phyloP scores from a whole-genome alignment of 2,329 filamentous ascomycete species.

The Colletotrichum shisoi region DNA sequence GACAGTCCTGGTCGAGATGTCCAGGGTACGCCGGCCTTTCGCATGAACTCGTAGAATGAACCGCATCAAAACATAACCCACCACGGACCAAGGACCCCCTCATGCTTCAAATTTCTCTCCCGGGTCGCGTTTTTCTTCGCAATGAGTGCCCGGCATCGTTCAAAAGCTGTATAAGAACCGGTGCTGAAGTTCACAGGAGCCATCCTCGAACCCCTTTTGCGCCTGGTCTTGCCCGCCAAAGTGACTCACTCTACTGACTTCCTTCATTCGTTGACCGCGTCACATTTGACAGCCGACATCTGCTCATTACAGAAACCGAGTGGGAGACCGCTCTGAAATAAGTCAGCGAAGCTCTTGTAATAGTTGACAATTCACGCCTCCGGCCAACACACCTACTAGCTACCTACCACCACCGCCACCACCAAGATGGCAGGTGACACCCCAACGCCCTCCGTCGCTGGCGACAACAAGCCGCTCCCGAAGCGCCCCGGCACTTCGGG shows the following conservation, averaged over 20 bases:
- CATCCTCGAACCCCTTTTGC: neutral
- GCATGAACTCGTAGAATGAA: slow-evolving; percentile 42
- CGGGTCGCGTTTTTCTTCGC: neutral
- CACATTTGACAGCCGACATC: neutral
- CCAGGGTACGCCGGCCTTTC: slow-evolving; percentile 35
- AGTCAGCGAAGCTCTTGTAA: neutral
- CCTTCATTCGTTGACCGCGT: slow-evolving; percentile 25
- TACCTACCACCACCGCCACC: neutral
- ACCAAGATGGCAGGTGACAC: slow-evolving; percentile 37
- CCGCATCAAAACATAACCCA: slow-evolving; percentile 32
- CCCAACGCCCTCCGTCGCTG: slow-evolving; percentile 20
- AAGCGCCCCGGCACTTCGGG: slow-evolving; percentile 54
- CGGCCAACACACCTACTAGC: no score
- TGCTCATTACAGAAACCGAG: neutral
- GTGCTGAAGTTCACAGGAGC: neutral
- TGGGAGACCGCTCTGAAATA: neutral
- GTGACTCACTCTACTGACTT: slow-evolving; percentile 29
- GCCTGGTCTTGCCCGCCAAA: slow-evolving; percentile 27
- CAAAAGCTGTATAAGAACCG: slow-evolving; percentile 27
- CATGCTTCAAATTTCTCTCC: slow-evolving; percentile 30
- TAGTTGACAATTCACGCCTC: neutral
- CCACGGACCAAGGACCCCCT: slow-evolving; percentile 13
- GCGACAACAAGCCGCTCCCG: slow-evolving; percentile 43
- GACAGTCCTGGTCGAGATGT: slow-evolving; percentile 24
- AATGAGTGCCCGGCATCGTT: slow-evolving; percentile 11